Base-by-base conservation (phyloP, 2,329 filamentous ascomycete genomes). In the Aspergillus melleus region DNA sequence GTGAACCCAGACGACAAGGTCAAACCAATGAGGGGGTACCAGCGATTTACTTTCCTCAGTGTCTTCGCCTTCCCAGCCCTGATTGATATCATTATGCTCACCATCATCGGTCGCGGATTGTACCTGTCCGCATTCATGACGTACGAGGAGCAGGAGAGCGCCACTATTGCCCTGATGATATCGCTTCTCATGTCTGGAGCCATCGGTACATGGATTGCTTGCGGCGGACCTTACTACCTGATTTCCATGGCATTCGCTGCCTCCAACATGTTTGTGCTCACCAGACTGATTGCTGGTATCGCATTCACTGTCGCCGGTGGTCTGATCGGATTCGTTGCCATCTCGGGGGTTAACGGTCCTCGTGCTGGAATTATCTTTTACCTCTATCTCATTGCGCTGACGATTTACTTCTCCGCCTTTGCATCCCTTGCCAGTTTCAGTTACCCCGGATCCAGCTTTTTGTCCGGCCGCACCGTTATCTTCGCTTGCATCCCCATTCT, bases 1-100 rank as follows among this genome's bases (percentile, higher is more conserved):
- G 77, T 83, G n/a, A 78, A 84, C 54, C 79, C 79, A 0, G 71
- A 81, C 30, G 74, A 80, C 52, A 77, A 78, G 56, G 62, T 73
- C 6, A 77, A 77, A 12, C 64, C 74, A 10, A 75, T 83, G 70
- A 80, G 79, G 20, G 74, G 73, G 19, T 82, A 81, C 71, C 74
- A 82, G 66, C 64, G 81, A 65, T 83, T 86, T 60, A 84, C 83
- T 0, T 86, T 85, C 63, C 74, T 88, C 24, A 83, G 83, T 61
- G 84, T 88, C 32, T 88, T 88, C 64, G 85, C 84, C 10, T 80
- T 88, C 49, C 86, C 86, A 0, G 86, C 86, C 24, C 77, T 88
- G 54, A 78, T 88, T 46, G 86, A 88, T 67, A 85, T 88, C 42
- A 52, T 86, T 10, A 72, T 88, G 8, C 74, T 88, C 20, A 85